phyloP scores from a whole-genome alignment of 1,284 basidiomycete species.

The Tranzscheliella williamsii region DNA sequence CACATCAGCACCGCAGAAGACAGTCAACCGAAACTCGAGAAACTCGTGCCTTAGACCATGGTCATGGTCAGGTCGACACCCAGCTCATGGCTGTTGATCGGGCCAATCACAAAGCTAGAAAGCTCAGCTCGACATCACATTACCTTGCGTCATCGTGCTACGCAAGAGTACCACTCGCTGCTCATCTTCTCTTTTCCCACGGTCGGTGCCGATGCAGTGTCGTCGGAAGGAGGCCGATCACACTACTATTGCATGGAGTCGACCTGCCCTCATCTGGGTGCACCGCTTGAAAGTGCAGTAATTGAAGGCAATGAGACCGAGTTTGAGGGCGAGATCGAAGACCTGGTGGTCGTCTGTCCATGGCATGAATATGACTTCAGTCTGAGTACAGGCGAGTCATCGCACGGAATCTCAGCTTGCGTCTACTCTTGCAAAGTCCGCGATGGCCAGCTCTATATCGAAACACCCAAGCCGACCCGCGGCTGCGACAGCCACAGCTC shows the following conservation, averaged over 20 bases:
- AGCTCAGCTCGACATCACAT: slow-evolving; percentile 49
- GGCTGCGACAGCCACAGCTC: slow-evolving; percentile 2
- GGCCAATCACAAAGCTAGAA: slow-evolving; percentile 13
- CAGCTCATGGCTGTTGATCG: slow-evolving; percentile 22
- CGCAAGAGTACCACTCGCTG: slow-evolving; percentile 48
- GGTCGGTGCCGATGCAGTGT: slow-evolving; percentile 2
- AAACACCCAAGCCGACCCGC: slow-evolving; percentile 22
- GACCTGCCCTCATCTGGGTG: slow-evolving; percentile 79
- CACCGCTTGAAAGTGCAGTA: slow-evolving; percentile 78
- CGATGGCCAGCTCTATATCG: slow-evolving; percentile 59
- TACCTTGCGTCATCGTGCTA: slow-evolving; percentile 39
- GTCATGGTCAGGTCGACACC: no score
- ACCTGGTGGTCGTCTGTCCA: slow-evolving; percentile 65
- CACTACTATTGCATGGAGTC: slow-evolving; percentile 77
- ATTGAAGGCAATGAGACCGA: slow-evolving; percentile 65
- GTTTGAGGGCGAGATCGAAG: slow-evolving; percentile 63
- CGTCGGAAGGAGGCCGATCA: no score
- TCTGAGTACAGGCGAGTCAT: slow-evolving; percentile 72
- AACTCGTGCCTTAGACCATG: no score
- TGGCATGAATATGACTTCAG: slow-evolving; percentile 84
- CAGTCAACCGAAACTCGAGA: no score
- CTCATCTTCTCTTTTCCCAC: slow-evolving; percentile 48
- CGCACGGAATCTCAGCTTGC: slow-evolving; percentile 77
- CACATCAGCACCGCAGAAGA: no score
- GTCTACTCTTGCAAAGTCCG: slow-evolving; percentile 71